Evolutionary conservation across 306 rosid genomes (phyloP).

Genomic region (Cicer pinnatifidum): DNA sequence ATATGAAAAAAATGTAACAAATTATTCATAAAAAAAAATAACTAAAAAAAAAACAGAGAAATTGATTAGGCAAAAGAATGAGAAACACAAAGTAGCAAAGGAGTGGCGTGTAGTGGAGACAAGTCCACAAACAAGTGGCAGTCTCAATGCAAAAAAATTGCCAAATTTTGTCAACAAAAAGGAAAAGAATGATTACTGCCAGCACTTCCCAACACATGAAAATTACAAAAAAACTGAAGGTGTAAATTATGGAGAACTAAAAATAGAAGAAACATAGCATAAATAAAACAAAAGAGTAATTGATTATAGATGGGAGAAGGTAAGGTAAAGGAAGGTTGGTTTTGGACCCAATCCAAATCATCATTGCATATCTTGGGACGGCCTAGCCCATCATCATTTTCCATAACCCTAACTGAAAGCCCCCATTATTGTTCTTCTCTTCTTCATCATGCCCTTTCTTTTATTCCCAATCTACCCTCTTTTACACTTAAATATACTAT

Average conservation of each 20-base stretch:
- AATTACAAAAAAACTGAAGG: conserved; percentile 39
- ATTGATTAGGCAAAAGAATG: not conserved
- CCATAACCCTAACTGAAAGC: conserved; percentile 67
- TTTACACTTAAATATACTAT: not conserved
- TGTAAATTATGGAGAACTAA: conserved; percentile 45
- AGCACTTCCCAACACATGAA: conserved; percentile 67
- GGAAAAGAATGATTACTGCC: conserved; percentile 60
- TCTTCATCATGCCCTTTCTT: conserved; percentile 47
- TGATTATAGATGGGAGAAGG: conserved; percentile 49
- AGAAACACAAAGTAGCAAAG: conserved; percentile 36
- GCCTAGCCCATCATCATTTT: conserved; percentile 99
- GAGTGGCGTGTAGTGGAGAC: conserved; percentile 43
- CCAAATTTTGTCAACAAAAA: conserved; percentile 45
- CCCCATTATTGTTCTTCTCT: conserved; percentile 74
- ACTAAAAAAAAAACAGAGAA: not conserved
- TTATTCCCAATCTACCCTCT: conserved; percentile 53
- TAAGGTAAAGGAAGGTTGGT: conserved; percentile 56
- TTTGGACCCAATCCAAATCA: conserved; percentile 96
- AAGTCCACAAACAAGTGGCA: conserved; percentile 49
- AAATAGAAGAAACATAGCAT: conserved; percentile 46
- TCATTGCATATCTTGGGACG: conserved; percentile 99
- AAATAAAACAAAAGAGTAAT: conserved; percentile 65
- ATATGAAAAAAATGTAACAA: not conserved
- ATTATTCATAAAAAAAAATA: not conserved
- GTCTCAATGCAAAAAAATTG: conserved; percentile 46